Evolutionary conservation across 129 eudicot species (phyloP).

Genomic region (Arctium minus): DNA sequence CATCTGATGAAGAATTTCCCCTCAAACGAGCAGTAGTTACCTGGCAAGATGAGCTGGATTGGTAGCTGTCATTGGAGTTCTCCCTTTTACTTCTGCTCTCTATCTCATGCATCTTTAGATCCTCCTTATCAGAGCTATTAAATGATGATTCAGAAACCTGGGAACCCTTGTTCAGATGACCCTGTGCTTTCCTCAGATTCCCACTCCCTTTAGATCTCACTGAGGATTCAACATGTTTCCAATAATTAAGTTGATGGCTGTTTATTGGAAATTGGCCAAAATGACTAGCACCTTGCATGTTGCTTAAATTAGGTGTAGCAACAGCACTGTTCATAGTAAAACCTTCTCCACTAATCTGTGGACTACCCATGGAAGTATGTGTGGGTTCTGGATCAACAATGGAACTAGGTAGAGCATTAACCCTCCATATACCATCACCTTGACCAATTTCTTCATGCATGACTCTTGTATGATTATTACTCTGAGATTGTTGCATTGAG

Average conservation of each 20-base stretch:
- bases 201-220: conserved; percentile 40
- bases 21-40: conserved; percentile 38
- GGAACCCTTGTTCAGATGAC: conserved; percentile 38
- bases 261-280: conserved; percentile 30
- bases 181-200: conserved; percentile 32
- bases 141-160: conserved; percentile 51
- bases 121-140: conserved; percentile 44
- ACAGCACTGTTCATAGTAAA: conserved; percentile 30
- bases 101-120: conserved; percentile 33
- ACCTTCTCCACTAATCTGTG: conserved; percentile 15
- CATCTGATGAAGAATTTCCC: conserved; percentile 43
- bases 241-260: conserved; percentile 36
- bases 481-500: conserved; percentile 31
- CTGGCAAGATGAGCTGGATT: conserved; percentile 43
- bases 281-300: conserved; percentile 26
- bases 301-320: conserved; percentile 26
- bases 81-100: conserved; percentile 47
- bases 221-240: conserved; percentile 50
- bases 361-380: not conserved
- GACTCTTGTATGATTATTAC: conserved; percentile 30
- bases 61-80: conserved; percentile 57
- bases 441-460: conserved; percentile 33
- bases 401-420: conserved; percentile 30
- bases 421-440: conserved; percentile 28
- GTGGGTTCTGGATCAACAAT: conserved; percentile 23